Evolutionary conservation across 108 stramenopile genomes (phyloP).

Genomic region (Stephanodiscus minutulus): DNA sequence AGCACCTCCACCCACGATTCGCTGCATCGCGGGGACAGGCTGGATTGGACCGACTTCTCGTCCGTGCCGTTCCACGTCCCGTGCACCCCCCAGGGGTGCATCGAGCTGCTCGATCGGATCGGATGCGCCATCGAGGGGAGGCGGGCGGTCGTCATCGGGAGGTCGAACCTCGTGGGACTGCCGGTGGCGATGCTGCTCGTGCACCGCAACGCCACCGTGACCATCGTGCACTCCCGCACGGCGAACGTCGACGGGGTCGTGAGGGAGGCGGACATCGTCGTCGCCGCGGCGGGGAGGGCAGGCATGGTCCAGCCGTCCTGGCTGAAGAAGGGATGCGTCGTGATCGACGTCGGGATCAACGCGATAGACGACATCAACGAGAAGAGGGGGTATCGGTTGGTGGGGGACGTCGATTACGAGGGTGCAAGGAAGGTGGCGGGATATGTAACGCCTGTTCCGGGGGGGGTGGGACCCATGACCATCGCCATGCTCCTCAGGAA

Average conservation of each 20-base stretch:
- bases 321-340: slow-evolving; percentile 95
- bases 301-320: slow-evolving; percentile 86
- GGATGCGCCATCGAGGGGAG: slow-evolving; percentile 84
- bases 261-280: slow-evolving; percentile 91
- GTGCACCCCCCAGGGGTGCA: slow-evolving; percentile 92
- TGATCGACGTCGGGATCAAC: slow-evolving; percentile 99
- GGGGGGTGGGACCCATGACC: slow-evolving; percentile 99
- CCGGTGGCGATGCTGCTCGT: slow-evolving; percentile 92
- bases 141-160: slow-evolving; percentile 95
- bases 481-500: slow-evolving; percentile 98
- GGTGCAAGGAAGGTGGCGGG: slow-evolving; percentile 66
- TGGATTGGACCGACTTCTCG: slow-evolving; percentile 62
- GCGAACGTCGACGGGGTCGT: slow-evolving; percentile 69
- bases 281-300: slow-evolving; percentile 94
- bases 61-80: slow-evolving; percentile 77
- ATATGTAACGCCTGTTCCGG: slow-evolving; percentile 97
- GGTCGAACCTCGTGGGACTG: slow-evolving; percentile 90
- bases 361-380: slow-evolving; percentile 72
- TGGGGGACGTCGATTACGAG: slow-evolving; percentile 94
- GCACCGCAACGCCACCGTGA: slow-evolving; percentile 92
- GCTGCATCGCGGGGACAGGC: slow-evolving; percentile 20
- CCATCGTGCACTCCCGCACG: slow-evolving; percentile 94
- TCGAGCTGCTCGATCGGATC: slow-evolving; percentile 93
- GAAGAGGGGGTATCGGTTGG: slow-evolving; percentile 89
- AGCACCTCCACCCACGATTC: slow-evolving; percentile 55